Evolutionary conservation across 371 early-diverging fungal species (phyloP), one percentile per base, ranked within the genome.

Genomic region (Chytridiales sp.): DNA sequence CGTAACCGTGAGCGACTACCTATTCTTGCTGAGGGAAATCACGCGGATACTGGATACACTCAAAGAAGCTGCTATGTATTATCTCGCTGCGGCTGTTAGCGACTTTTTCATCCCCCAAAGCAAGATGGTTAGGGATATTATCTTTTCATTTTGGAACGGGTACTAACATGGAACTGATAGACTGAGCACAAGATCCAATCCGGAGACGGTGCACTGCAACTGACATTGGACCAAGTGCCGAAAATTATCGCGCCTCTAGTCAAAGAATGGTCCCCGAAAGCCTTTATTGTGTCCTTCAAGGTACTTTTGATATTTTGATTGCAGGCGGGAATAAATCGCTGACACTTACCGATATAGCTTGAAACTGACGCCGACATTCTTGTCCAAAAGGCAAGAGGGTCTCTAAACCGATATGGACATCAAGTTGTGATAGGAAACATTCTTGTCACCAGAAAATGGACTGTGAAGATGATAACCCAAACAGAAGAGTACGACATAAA

Each of bases 401-500:
- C 97, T 4, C 69, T 98, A 26, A 76, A 74, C 21, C 83, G 85
- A 6, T 98, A 98, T 70, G 93, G 94, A 9, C 99, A 98, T 73
- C 96, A 98, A 68, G 81, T 94, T 22, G 99, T 98, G 15, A 91
- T 98, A 73, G 97, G 90, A 24, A 98, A 98, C 60, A 83, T 97
- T 73, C 71, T 98, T 19, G 65, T 74, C 29, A 94, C 94, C 0
- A 84, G 99, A 35, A 97, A 97, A 74, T 72, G 79, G 32, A 79
- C 82, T 11, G 97, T 98, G 15, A 83, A 84, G 59, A 61, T 96
- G 24, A 59, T 76, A 47, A 69, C 70, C 41, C 19, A 47, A 17
- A 35, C 56, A 19, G 78, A 74, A 2, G 79, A 85, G 43, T 66
- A 73, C 40, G 81, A 84, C 32, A 67, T 97, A 41, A 72, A 76